Evolutionary conservation across 2,329 filamentous ascomycete genomes (phyloP), one percentile per base, ranked within the genome.

Genomic region (Geosmithia flava): DNA sequence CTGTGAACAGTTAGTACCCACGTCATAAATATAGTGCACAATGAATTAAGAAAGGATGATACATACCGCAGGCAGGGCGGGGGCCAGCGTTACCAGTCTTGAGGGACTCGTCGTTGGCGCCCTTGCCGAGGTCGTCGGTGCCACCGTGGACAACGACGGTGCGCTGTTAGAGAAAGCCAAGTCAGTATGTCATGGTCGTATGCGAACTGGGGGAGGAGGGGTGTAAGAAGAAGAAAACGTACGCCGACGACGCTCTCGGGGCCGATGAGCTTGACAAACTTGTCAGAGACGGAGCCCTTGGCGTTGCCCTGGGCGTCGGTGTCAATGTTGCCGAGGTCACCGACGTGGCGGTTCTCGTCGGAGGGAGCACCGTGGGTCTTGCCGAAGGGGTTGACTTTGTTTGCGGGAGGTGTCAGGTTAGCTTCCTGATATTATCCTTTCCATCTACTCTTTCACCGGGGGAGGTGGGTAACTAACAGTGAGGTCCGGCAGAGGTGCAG

Each of bases 41-140:
- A 27, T 7, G 23, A 8, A 8, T 27, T 8, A 19, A 16, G 11
- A 42, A 19, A n/a, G 13, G 16, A 45, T 41, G 7, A 15, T 19
- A 69, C 79, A 65, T 78, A 87, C 93, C 93, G 73, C 93, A 98
- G 66, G 93, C 93, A 65, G 93, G 93, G 65, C 93, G 87, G 59
- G 74, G 68, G 61, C 93, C 93, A 65, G 93, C 93, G 68, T 97
- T 98, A 58, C 93, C 93, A 56, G 93, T 98, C 84, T 94, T 96
- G 77, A 94, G 88, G 62, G 88, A 95, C 76, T 97, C 89, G 72
- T 91, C 87, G 73, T 87, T 83, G 59, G 73, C 87, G 62, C 89
- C 89, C 78, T 86, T 87, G 70, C 93, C 93, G 55, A 98, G 87
- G 65, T 98, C 93, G 66, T 98, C 93, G 57, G 91, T 97, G 67